Base-by-base conservation (phyloP, 1,284 basidiomycete genomes). In the Microbotryomycetes sp. region DNA sequence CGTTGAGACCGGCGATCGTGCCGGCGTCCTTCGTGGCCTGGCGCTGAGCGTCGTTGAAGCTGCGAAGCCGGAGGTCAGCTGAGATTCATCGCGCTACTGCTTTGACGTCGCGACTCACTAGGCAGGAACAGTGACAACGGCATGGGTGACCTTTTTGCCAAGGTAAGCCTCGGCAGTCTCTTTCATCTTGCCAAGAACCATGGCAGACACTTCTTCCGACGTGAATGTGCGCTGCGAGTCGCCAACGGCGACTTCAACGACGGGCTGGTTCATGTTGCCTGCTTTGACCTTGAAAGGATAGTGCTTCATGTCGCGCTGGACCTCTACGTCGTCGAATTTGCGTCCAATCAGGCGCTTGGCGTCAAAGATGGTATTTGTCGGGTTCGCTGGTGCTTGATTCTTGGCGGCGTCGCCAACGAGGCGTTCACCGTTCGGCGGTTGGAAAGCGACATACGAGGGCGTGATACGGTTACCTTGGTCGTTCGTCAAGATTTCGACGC, bases 11-110 rank as follows among this genome's bases (percentile, higher is more conserved):
- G 55, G 94, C 91, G 72, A 97, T 97, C 45, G 87, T 89, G 73
- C 94, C 94, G 68, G 94, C 92, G 74, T 98, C 94, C 81, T 97
- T 97, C 78, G 94, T 98, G 13, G 93, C 94, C 77, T 94, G 91
- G 77, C 93, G 91, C 79, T 98, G 94, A 75, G 93, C 91, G 80
- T 98, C 92, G 79, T 97, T 97, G 85, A 96, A 94, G 62, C 54
- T 58, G 29, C 13, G 15, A 18, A 4, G 28, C 54, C 7, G 15
- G 24, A 26, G 27, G 41, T 15, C 29, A 57, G 56, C 21, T 50
- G n/a, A n/a, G n/a, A n/a, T n/a, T n/a, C n/a, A n/a, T n/a, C 5
- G 11, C 3, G 7, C 1, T 5, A 21, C 11, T 18, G 24, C 13
- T 18, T 26, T 51, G 6, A 9, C 7, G 15, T 41, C 4, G 5